phyloP scores from a whole-genome alignment of 352 stramenopile species.

The Globisporangium nodosum region DNA sequence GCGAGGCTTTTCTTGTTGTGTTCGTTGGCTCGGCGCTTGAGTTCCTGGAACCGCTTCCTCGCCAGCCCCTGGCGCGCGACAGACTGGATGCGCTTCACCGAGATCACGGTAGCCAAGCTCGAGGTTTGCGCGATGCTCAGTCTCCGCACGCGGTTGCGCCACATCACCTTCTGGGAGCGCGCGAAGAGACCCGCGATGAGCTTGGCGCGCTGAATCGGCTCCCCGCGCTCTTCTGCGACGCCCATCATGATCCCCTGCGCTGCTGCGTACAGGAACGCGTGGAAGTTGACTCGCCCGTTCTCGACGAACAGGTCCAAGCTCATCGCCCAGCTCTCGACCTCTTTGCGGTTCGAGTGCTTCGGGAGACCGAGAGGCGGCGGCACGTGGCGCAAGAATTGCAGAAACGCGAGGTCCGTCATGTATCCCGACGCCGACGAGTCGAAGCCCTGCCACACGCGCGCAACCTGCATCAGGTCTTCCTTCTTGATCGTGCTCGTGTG shows the following conservation, averaged over 20 bases:
- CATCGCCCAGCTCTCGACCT: conserved; percentile 29
- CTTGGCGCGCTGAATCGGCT: conserved; percentile 20
- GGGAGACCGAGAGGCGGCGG: conserved; percentile 32
- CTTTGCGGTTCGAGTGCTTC: conserved; percentile 14
- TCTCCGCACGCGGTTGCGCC: conserved; percentile 9
- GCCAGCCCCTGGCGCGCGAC: conserved; percentile 19
- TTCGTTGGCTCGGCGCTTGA: conserved; percentile 13
- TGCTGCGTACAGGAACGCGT: conserved; percentile 30
- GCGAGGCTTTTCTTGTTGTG: not conserved
- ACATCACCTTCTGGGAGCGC: conserved; percentile 20
- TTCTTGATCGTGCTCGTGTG: conserved; percentile 30
- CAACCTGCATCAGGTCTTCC: conserved; percentile 26
- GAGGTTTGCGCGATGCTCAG: conserved; percentile 14
- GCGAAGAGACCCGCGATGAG: conserved; percentile 22
- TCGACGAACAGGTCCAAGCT: conserved; percentile 23
- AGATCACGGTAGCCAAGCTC: conserved; percentile 25
- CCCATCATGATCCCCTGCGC: conserved; percentile 25
- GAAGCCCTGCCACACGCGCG: conserved; percentile 29
- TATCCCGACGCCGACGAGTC: conserved; percentile 25
- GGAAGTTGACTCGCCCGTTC: conserved; percentile 30
- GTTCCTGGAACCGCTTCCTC: conserved; percentile 16
- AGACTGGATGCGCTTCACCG: conserved; percentile 32
- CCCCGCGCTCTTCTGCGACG: conserved; percentile 22
- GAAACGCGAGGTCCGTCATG: conserved; percentile 32
- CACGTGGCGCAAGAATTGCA: conserved; percentile 31